Evolutionary conservation across 139 green algal species (phyloP).

Genomic region (Astrephomene gubernaculifera): DNA sequence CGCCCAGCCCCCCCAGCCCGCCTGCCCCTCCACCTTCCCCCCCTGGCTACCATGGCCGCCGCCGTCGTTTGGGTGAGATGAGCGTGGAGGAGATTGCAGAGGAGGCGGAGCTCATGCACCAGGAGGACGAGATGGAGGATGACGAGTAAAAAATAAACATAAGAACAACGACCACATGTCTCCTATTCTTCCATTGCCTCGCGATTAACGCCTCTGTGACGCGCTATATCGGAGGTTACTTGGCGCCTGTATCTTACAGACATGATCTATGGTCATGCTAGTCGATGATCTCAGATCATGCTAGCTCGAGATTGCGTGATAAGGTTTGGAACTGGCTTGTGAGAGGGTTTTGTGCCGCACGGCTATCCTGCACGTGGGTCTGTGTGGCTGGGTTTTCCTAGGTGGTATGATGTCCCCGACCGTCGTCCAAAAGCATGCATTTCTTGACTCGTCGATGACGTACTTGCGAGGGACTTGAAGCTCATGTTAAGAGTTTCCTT

Average conservation of each 20-base stretch:
- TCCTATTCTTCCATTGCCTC: not conserved
- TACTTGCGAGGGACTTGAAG: not conserved
- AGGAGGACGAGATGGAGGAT: not conserved
- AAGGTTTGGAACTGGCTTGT: too few relatives aligned
- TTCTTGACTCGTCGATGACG: not conserved
- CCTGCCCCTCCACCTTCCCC: too few relatives aligned
- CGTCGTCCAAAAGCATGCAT: not conserved
- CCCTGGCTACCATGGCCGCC: not conserved
- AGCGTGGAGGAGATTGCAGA: conserved; percentile 9
- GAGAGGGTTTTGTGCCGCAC: too few relatives aligned
- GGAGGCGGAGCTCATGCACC: conserved; percentile 3
- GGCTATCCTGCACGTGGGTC: too few relatives aligned
- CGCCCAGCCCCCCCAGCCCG: too few relatives aligned
- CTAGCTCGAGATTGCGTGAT: not conserved
- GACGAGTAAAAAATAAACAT: not conserved
- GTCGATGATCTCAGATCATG: not conserved
- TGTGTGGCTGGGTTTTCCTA: not conserved
- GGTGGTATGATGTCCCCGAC: not conserved
- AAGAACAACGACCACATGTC: not conserved
- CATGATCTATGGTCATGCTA: not conserved
- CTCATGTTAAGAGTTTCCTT: not conserved
- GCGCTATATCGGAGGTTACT: not conserved
- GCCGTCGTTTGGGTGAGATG: not conserved
- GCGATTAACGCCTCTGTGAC: not conserved
- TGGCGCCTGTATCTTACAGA: not conserved